Evolutionary conservation across 2,329 filamentous ascomycete species (phyloP), one percentile per base, ranked within the genome.

Genomic region (Talaromyces sp.): DNA sequence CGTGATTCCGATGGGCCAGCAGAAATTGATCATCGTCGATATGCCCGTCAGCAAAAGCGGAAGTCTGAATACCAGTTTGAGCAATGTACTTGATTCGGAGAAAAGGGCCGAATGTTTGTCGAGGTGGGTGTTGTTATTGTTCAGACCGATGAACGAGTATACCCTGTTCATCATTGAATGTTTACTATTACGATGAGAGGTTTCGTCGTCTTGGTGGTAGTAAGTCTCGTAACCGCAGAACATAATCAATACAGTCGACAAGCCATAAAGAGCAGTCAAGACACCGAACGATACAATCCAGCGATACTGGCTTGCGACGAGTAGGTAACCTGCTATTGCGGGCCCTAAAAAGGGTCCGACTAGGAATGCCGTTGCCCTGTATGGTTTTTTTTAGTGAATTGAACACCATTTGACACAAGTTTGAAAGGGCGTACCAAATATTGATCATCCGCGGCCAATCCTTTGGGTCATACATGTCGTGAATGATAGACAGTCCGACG

Each of bases 361-460:
- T 1, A 79, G 68, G 57, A 79, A 79, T 0, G 74, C 74, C 3
- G 74, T 76, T 9, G 73, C 76, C 76, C 73, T 66, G 13, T 70
- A 33, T 31, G 3, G 1, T 50, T 7, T 5, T 43, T n/a, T 19
- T 58, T 31, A 58, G 37, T 27, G 22, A 6, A 31, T 31, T 31
- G 10, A 24, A 49, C 4, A 13, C 9, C 43, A 24, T 1, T 33
- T 52, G 11, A 47, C 22, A 24, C 10, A 24, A 47, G 0, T 27
- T 14, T 8, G 16, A 11, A 6, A 6, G 16, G 13, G n/a, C 47
- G 22, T 69, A 73, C 72, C 76, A 78, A 52, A 77, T 75, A 62
- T 78, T 78, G 63, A 78, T 76, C 72, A 76, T 78, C 2, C 70
- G 73, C 4, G 76, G 74, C 73, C 76, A 76, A 59, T 78, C 75